Percentiles rank a stretch among this genome's conserved stretches.
Conservation (phyloP, 83 land plant genomes). For the Larix sibirica region DNA sequence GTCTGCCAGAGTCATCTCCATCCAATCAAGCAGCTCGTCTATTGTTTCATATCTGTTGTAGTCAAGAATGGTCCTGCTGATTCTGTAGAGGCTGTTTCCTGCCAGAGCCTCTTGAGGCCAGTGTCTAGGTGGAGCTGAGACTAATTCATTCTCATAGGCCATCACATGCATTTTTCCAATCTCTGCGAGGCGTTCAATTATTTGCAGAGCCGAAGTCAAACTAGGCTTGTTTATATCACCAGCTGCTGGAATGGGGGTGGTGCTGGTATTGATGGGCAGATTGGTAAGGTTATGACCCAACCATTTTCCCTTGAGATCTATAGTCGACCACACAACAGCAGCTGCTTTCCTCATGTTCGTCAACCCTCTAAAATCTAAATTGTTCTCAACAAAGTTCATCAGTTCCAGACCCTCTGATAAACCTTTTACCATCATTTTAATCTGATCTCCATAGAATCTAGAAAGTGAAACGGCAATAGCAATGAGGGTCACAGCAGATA, state of each 20-base stretch:
- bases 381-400: conserved; percentile 28
- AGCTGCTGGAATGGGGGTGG: neutral
- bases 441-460: neutral
- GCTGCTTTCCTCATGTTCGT: conserved; percentile 37
- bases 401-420: conserved; percentile 35
- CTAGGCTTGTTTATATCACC: neutral
- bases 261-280: conserved; percentile 1
- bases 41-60: neutral
- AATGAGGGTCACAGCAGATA: conserved; percentile 35
- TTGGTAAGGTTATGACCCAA: conserved; percentile 30
- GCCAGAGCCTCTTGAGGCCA: conserved; percentile 46
- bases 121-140: conserved; percentile 10
- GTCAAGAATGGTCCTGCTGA: conserved; percentile 28
- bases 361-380: conserved; percentile 21
- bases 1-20: conserved; percentile 27
- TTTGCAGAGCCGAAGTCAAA: neutral
- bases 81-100: conserved; percentile 46
- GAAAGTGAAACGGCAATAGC: conserved; percentile 37
- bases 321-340: conserved; percentile 34
- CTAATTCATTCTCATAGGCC: neutral
- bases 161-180: conserved; percentile 15
- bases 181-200: conserved; percentile 28
- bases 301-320: conserved; percentile 46
- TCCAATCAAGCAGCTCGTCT: conserved; percentile 24
- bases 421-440: conserved; percentile 10